phyloP scores from a whole-genome alignment of 176 grass and related monocot species.

The Elymus sibiricus region DNA sequence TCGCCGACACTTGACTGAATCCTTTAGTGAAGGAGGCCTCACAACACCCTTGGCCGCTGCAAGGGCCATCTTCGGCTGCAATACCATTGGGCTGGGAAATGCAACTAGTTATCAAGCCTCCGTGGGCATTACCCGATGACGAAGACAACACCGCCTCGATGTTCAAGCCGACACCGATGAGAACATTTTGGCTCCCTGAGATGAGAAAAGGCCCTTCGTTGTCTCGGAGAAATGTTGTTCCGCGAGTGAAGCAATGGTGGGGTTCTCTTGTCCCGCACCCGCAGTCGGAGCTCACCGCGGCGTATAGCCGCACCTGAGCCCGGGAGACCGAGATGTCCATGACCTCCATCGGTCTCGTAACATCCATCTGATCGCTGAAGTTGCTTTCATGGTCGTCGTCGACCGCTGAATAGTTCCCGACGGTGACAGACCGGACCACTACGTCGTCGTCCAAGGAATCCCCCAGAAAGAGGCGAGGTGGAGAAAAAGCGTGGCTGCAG shows the following conservation, averaged over 20 bases:
- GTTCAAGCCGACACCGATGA: not conserved
- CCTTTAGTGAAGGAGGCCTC: not conserved
- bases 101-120: not conserved
- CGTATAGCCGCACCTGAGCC: not conserved
- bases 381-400: not conserved
- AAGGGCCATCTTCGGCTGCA: not conserved
- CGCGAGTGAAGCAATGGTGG: not conserved
- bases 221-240: not conserved
- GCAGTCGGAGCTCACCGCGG: not conserved
- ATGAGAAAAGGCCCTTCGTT: not conserved
- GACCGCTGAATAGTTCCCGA: not conserved
- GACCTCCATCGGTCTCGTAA: not conserved
- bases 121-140: not conserved
- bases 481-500: not conserved
- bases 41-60: not conserved
- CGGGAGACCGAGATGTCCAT: not conserved
- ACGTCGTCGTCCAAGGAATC: not conserved
- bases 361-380: no score
- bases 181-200: not conserved
- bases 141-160: not conserved
- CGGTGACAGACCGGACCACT: no score
- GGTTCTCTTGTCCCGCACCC: accelerated
- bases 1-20: accelerated
- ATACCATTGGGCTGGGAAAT: not conserved
- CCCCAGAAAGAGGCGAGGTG: not conserved